Evolutionary conservation across 257 asterid genomes (phyloP), one percentile per base, ranked within the genome.

Genomic region (Verbascum thapsus): DNA sequence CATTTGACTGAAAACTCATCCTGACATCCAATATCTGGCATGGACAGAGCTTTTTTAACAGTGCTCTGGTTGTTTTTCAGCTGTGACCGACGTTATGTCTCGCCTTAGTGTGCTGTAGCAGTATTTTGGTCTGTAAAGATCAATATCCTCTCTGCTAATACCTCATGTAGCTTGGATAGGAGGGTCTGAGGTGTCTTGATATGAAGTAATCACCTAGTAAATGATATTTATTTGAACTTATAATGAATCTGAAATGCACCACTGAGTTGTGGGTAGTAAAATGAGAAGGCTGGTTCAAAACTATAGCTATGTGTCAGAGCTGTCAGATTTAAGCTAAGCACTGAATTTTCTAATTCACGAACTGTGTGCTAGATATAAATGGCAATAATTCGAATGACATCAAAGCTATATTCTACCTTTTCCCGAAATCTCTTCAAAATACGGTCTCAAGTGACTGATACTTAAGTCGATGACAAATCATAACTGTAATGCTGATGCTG

Each of bases 381-480:
- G 52, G 7, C 52, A 45, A n/a, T 1, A 45, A 45, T n/a, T n/a
- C 8, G 8, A 45, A 45, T n/a, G 22, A 1, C 15, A 45, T 45
- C 17, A 6, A 15, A 5, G 52, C 20, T 7, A 13, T 39, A 9
- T 8, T 35, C 45, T 10, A 39, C 63, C 39, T 44, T 6, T 53
- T 42, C 1, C 16, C 11, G 16, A 12, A 23, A 23, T 64, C 32
- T 17, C n/a, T 39, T 10, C 18, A 39, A 26, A 5, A 18, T 13
- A 2, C 52, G 18, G 32, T 26, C 3, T 26, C 32, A 1, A n/a
- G 32, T 2, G 32, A 40, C 13, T 15, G n/a, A 23, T 43, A 0
- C 54, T 23, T 39, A 23, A 38, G 15, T 64, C 39, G 42, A 10
- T n/a, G n/a, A 64, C 61, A 52, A 40, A 23, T 37, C 42, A 44